Evolutionary conservation across 768 basidiomycete species (phyloP), one percentile per base, ranked within the genome.

Genomic region (Sporobolomyces pararoseus): DNA sequence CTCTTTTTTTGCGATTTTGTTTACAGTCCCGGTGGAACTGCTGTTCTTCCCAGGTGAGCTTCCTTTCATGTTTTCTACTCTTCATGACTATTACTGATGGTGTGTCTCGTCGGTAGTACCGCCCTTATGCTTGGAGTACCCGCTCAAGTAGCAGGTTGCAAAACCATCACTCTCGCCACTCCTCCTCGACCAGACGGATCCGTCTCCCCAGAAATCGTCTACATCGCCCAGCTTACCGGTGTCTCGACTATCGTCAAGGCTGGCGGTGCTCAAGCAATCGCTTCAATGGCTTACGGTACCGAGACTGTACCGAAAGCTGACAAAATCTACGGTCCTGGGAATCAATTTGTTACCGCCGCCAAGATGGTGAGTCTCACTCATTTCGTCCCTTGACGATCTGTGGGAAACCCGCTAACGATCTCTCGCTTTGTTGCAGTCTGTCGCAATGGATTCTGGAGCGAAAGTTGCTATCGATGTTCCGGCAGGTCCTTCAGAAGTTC

Each of bases 281-380:
- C 93, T 31, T 94, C 96, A 0, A 84, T 99, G 82, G 96, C 96
- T 1, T 98, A 97, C 78, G 96, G 96, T 25, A 99, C 96, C 9
- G 84, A 90, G 78, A 89, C 89, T 6, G 91, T 94, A 9, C 91
- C 93, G 21, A 98, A 99, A 81, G 95, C 97, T 31, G 96, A 99
- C 83, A 99, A 99, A 82, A 93, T 99, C 75, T 95, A 98, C 77
- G 96, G 96, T 13, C 96, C 96, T 9, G 96, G 96, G 31, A 99
- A 99, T 79, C 96, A 98, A 79, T 99, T 94, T 92, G 96, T 99
- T 29, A 99, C 95, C 2, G 96, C 96, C 2, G 96, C 95, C 60
- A 99, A 99, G 82, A 97, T 99, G 96, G 81, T 70, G 23, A 32
- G 64, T 37, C 50, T 17, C 31, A 29, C 1, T 23, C 27, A n/a